Conservation (phyloP, 2,329 filamentous ascomycete genomes). For the Aspergillus eucalypticola region DNA sequence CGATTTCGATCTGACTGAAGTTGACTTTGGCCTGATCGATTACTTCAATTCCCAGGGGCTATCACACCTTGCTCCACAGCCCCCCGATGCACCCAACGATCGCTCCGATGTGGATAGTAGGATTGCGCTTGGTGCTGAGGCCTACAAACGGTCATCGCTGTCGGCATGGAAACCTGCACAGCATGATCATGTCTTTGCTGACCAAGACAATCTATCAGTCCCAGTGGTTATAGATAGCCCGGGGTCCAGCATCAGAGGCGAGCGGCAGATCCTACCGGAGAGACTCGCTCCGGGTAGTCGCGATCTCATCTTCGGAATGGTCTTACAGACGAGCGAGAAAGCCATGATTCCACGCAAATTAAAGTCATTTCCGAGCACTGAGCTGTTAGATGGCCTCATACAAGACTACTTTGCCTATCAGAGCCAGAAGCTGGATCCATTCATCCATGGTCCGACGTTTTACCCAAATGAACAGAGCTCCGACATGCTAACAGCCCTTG, state of each 20-base stretch:
- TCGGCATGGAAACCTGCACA: constrained; percentile 31
- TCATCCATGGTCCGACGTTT: constrained; percentile 43
- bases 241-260: constrained; percentile 15
- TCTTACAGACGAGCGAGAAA: constrained; percentile 59
- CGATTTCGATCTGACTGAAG: constrained; percentile 31
- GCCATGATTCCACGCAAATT: constrained; percentile 56
- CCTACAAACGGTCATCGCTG: constrained; percentile 30
- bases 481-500: constrained; percentile 41
- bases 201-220: constrained; percentile 31
- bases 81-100: constrained; percentile 16
- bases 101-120: constrained; percentile 26
- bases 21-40: constrained; percentile 31
- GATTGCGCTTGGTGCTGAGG: constrained; percentile 31
- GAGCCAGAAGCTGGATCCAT: constrained; percentile 42
- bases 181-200: constrained; percentile 27
- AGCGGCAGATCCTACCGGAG: constrained; percentile 25
- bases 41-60: constrained; percentile 26
- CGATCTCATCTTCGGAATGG: constrained; percentile 65
- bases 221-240: constrained; percentile 29
- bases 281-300: constrained; percentile 42
- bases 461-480: constrained; percentile 38
- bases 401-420: constrained; percentile 40
- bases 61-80: constrained; percentile 10
- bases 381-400: constrained; percentile 42
- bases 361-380: constrained; percentile 43